Base-by-base conservation (phyloP, 192 early-diverging fungal species). In the Coemansia sp. region DNA sequence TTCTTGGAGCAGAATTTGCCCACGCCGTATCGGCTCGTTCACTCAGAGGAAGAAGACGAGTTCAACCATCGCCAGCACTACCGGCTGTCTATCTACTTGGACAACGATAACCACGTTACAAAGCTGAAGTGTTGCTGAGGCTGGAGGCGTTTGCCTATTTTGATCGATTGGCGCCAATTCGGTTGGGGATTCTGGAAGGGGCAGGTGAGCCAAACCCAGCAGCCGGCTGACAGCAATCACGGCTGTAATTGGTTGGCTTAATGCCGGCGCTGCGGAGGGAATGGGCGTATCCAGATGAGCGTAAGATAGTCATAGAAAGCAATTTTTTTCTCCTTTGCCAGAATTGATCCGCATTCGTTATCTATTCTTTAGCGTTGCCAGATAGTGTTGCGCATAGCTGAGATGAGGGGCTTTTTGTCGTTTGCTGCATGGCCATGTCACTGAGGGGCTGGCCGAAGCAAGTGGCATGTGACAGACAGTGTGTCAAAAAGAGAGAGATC, bases 91-190 rank as follows among this genome's bases (percentile, higher is more conserved):
- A 28, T 82, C 2, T 82, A 76, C 33, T 38, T 75, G 36, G 79
- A 81, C 38, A 72, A 80, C 35, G 45, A 82, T 56, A 82, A 73
- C 65, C 79, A 82, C 50, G 79, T 82, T 13, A 82, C 79, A 52
- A 82, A 73, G 65, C 73, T 76, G 6, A 76, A 82, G 50, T 82
- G 79, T 48, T 73, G 67, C 57, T 82, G 61, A 57, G 9, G 9
- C 20, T 45, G 43, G 37, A 38, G 37, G 37, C 37, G 13, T 10
- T 38, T 38, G 41, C 6, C 33, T 8, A 23, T 9, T 26, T 14
- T 11, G 35, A n/a, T 33, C 18, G 13, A 35, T 59, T 11, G 6
- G 23, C 12, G 26, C 37, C 8, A 35, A 59, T 35, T 38, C 21
- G 37, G 37, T 35, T 45, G 43, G 43, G 43, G 43, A 18, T 9